These are phyloP conservation scores for Lepiota brunneoincarnata DNA, from an alignment of 768 basidiomycete species.

Conservation along the genomic window DNA sequence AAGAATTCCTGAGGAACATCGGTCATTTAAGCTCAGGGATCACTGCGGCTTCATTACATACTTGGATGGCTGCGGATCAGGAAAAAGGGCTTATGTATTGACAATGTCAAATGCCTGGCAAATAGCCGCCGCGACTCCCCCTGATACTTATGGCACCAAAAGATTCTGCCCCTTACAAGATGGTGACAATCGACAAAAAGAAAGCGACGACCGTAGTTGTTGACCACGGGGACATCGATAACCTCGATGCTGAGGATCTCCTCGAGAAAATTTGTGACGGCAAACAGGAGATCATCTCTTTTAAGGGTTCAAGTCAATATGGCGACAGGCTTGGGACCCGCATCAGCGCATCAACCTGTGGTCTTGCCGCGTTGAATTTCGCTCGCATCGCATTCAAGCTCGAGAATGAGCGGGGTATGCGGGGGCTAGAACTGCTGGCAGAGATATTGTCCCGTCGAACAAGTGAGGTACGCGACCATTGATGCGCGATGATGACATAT, in stretches of 20 bases:
- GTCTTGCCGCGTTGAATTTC: slow-evolving; percentile 66
- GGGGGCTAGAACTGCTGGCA: slow-evolving; percentile 2
- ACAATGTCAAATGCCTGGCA: neutral
- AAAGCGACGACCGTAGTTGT: neutral
- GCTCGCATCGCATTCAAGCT: slow-evolving; percentile 42
- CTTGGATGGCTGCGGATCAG: no score
- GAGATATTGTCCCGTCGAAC: slow-evolving; percentile 12
- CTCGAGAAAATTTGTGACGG: slow-evolving; percentile 22
- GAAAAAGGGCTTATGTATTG: neutral
- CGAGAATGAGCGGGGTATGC: slow-evolving; percentile 25
- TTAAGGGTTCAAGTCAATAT: slow-evolving; percentile 57
- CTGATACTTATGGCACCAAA: neutral
- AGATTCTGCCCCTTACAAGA: neutral
- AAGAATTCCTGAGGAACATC: no score
- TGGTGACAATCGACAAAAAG: neutral
- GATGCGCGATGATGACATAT: neutral
- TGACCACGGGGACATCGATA: neutral
- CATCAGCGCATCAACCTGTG: slow-evolving; percentile 49
- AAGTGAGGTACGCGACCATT: slow-evolving; percentile 11
- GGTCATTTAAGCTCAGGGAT: no score
- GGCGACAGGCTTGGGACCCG: slow-evolving; percentile 26
- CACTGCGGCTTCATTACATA: no score
- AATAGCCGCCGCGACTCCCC: neutral
- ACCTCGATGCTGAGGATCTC: slow-evolving; percentile 2
- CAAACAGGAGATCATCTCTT: slow-evolving; percentile 39